Percentiles rank a stretch among this genome's conserved stretches.
Evolutionary conservation across 2,329 filamentous ascomycete genomes (phyloP).

Genomic region (Pseudocercospora cruenta): DNA sequence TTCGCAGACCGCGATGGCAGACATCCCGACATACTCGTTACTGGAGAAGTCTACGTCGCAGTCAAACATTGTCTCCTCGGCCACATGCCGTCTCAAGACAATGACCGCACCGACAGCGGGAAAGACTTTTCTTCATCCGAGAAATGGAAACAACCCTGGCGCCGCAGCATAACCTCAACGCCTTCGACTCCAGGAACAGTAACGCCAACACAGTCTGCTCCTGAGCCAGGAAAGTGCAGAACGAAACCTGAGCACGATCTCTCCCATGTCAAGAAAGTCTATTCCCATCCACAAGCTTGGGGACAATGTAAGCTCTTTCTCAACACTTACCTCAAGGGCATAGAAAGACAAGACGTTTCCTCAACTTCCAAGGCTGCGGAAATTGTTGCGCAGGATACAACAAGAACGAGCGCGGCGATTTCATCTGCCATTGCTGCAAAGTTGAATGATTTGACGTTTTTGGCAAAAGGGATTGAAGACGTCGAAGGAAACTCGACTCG

Average conservation of each 20-base stretch:
- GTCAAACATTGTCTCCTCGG: constrained; percentile 89
- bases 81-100: constrained; percentile 13
- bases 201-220: constrained; percentile 50
- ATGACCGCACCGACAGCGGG: neutral
- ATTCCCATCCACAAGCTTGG: constrained; percentile 94
- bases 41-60: constrained; percentile 80
- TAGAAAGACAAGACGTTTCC: constrained; percentile 81
- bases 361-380: constrained; percentile 86
- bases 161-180: constrained; percentile 12
- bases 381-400: constrained; percentile 63
- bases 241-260: constrained; percentile 55
- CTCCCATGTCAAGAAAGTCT: constrained; percentile 71
- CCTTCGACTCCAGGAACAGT: constrained; percentile 28
- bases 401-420: constrained; percentile 70
- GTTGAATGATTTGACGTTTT: constrained; percentile 67
- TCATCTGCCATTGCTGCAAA: constrained; percentile 74
- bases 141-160: constrained; percentile 14
- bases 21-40: constrained; percentile 73
- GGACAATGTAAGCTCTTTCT: constrained; percentile 85
- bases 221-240: constrained; percentile 49
- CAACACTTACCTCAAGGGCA: constrained; percentile 66
- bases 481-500: constrained; percentile 75
- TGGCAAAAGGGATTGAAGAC: constrained; percentile 74
- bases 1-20: constrained; percentile 72
- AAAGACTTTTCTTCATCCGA: neutral